Base-by-base conservation (phyloP, 192 early-diverging fungal genomes). In the Lobosporangium transversale region DNA sequence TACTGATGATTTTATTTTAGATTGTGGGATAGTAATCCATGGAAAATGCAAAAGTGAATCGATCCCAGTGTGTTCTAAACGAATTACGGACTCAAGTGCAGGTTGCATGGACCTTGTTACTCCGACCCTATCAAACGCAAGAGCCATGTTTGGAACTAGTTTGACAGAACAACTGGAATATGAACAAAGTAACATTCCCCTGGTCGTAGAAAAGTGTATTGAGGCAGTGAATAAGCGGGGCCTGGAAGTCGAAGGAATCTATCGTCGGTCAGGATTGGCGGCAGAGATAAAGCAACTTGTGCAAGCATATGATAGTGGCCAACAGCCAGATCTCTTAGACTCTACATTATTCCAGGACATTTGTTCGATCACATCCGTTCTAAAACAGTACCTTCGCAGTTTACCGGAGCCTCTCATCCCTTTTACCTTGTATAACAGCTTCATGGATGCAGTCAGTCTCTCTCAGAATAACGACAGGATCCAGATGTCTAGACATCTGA, bases 341-440 rank as follows among this genome's bases (percentile, higher is more conserved):
- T 81, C 84, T 7, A 69, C 76, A 43, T 68, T 87, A 40, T 81
- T 86, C 49, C 87, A 88, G 70, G 93, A 94, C 60, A 90, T 94
- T 32, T 87, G 89, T 47, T 90, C 89, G 37, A 86, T 92, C 21
- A 94, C 93, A 0, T 89, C 89, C 60, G 85, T 94, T 23, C 79
- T 94, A 26, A 94, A 93, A 70, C 91, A 94, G 79, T 94, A 93
- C 62, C 86, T 94, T 45, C 85, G 93, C 43, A 88, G 89, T 43
- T 65, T 94, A 53, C 90, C 93, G 0, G 84, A 92, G 52, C 93
- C 93, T 10, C 56, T 94, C 31, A 76, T 94, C 44, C 90, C 91
- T 12, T 89, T 79, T 70, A 86, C 85, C 11, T 83, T 92, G 3
- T 94, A 94, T 67, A 55, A 78, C 9, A 65, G 86, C 48, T 92